Evolutionary conservation across 2,329 filamentous ascomycete genomes (phyloP), one percentile per base, ranked within the genome.

Genomic region (Hypocrella siamensis): DNA sequence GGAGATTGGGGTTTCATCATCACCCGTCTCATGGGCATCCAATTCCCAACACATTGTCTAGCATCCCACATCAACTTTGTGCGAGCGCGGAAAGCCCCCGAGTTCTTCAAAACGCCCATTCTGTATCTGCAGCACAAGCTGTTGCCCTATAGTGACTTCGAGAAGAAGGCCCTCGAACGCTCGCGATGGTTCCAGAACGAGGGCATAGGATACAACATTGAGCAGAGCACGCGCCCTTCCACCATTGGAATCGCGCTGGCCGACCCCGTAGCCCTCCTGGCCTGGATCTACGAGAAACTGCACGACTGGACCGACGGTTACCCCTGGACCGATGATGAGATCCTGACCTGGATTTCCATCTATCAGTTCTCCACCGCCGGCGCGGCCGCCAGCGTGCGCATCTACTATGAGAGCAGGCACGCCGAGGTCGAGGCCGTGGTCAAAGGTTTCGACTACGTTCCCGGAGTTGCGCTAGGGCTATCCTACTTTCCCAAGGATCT

Each of bases 231-330:
- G 0, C 75, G 77, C 35, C 81, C 82, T 0, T 72, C 82, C 31
- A 88, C 81, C 0, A 46, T 86, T 0, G 75, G 75, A 0, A 82
- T 81, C 44, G 72, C 62, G 0, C 59, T 86, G 3, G 62, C 69
- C 1, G 79, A 85, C 46, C 82, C 81, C 0, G 67, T 81, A 0
- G 78, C 67, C 0, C 55, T 84, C 3, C 58, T 88, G 2, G 70
- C 78, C 0, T 90, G 82, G 82, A 74, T 88, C 21, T 80, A 80
- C 41, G 82, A 88, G 53, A 88, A 88, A 48, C 55, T 88, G 24
- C 70, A 77, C 41, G 75, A 80, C 42, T 88, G 80, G 81, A 75
- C 74, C 0, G 79, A 86, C 43, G 44, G 42, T 1, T 84, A 84
- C 45, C 57, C 67, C 0, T 86, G 79, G 79, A 77, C 70, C 0